Percentiles rank a stretch among this genome's conserved stretches.
Conservation (phyloP, 177 flowering plant genomes). For the Tripterygium wilfordii region DNA sequence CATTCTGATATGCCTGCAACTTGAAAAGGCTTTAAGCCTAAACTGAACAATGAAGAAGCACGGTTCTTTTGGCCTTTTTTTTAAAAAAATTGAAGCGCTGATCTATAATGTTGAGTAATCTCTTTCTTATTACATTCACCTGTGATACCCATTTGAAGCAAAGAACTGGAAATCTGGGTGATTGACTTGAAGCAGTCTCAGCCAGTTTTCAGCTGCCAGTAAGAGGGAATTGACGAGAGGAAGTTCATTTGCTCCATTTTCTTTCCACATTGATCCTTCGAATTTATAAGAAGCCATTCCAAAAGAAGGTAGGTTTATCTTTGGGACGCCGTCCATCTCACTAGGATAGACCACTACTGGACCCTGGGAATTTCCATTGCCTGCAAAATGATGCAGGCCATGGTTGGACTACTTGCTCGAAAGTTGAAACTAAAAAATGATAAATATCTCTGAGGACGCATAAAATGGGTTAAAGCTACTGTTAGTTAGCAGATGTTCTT, state of each 20-base stretch:
- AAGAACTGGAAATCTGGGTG: slow-evolving; percentile 34
- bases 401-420: too few species aligned
- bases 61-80: too few species aligned
- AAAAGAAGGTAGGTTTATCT: slow-evolving; percentile 16
- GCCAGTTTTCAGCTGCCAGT: slow-evolving; percentile 24
- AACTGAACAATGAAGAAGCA: too few species aligned
- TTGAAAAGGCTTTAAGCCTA: too few species aligned
- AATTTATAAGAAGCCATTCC: slow-evolving; percentile 31
- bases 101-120: background rate
- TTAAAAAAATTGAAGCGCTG: too few species aligned
- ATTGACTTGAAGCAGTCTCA: slow-evolving; percentile 21
- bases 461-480: too few species aligned
- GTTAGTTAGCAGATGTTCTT: too few species aligned
- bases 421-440: too few species aligned
- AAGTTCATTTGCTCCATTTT: slow-evolving; percentile 12
- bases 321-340: slow-evolving; percentile 21
- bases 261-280: slow-evolving; percentile 22
- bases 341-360: slow-evolving; percentile 18
- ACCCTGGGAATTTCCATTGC: slow-evolving; percentile 13
- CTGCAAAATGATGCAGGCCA: too few species aligned
- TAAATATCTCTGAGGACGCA: too few species aligned
- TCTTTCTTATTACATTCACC: slow-evolving; percentile 16
- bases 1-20: too few species aligned
- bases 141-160: slow-evolving; percentile 18
- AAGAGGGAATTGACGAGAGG: slow-evolving; percentile 18